These are phyloP conservation scores for Xylariaceae sp. DNA, from an alignment of 2,329 filamentous ascomycete genomes.

Conservation along the genomic window DNA sequence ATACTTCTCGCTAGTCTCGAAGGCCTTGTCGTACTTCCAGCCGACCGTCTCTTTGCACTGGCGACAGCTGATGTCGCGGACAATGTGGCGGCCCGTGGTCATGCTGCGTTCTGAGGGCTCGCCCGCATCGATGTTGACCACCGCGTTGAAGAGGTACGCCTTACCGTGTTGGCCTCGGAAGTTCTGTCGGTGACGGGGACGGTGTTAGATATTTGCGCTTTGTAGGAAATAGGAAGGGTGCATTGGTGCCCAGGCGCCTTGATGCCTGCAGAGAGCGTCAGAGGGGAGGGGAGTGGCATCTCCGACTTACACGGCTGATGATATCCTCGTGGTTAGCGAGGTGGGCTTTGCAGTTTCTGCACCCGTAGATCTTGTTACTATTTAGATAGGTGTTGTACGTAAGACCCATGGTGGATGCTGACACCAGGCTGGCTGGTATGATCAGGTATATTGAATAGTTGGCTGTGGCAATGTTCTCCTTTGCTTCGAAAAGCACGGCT, in stretches of 20 bases:
- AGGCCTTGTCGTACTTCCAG: constrained; percentile 99
- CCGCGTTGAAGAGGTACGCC: constrained; percentile 90
- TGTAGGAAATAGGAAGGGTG: constrained; percentile 3
- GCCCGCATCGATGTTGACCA: constrained; percentile 83
- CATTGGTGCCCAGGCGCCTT: constrained; percentile 8
- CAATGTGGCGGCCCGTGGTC: constrained; percentile 93
- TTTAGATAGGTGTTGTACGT: constrained; percentile 89
- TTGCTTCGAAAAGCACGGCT: too few relatives aligned
- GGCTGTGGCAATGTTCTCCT: too few relatives aligned
- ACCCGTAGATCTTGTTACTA: constrained; percentile 83
- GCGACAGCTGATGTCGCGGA: constrained; percentile 86
- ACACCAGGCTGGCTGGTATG: not conserved
- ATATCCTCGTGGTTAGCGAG: constrained; percentile 95
- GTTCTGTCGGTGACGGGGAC: constrained; percentile 50
- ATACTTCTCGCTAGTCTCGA: constrained; percentile 88
- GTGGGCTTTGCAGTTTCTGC: constrained; percentile 93
- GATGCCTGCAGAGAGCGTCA: not conserved
- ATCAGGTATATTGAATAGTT: not conserved
- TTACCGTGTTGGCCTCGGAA: constrained; percentile 98
- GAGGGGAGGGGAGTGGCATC: not conserved
- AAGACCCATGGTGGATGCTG: constrained; percentile 65
- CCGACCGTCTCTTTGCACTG: constrained; percentile 92
- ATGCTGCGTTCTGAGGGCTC: constrained; percentile 93
- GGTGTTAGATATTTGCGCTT: constrained; percentile 1
- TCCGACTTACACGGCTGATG: constrained; percentile 72